Base-by-base conservation (phyloP, 176 grass and related monocot genomes). In the Panicum miliaceum region DNA sequence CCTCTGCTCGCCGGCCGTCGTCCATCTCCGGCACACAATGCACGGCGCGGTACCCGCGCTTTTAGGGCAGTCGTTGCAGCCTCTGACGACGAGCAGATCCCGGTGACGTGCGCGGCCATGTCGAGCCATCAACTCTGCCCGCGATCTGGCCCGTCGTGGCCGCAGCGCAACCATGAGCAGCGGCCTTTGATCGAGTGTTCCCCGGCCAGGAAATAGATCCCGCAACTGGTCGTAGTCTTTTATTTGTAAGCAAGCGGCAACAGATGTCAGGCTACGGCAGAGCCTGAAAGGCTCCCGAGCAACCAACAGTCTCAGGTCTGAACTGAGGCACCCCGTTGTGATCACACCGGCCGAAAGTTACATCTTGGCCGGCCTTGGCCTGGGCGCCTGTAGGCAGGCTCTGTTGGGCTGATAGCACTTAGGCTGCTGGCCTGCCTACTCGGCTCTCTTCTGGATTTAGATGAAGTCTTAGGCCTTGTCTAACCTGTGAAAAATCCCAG, bases 291-390 rank as follows among this genome's bases (percentile, higher is more conserved):
- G 37, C 65, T 78, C 74, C 52, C 48, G 77, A 66, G 47, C 74
- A 51, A 83, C 50, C 7, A 15, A 4, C 56, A 81, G 73, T 64
- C 65, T 59, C 46, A 74, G 37, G 19, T 36, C 60, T 22, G 40
- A 69, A n/a, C 60, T 12, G 66, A 18, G 26, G 11, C 48, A 51
- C 37, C 20, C 9, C 20, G 41, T 77, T 77, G 6, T 57, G 46
- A 34, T 68, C 78, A 40, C 77, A 82, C 62, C 62, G 64, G 78
- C 83, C 75, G 79, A 86, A 81, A 82, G 88, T 78, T 58, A 86
- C 87, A 64, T 50, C 7, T 65, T 13, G 56, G 19, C 64, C 26
- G 61, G 77, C 43, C 26, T 36, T 22, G 59, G 61, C 60, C 20
- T 42, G 22, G 12, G 5, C 10, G 43, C 43, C 43, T 12, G 43